Conservation (phyloP, 345 rosid species). For the Salix brachista region DNA sequence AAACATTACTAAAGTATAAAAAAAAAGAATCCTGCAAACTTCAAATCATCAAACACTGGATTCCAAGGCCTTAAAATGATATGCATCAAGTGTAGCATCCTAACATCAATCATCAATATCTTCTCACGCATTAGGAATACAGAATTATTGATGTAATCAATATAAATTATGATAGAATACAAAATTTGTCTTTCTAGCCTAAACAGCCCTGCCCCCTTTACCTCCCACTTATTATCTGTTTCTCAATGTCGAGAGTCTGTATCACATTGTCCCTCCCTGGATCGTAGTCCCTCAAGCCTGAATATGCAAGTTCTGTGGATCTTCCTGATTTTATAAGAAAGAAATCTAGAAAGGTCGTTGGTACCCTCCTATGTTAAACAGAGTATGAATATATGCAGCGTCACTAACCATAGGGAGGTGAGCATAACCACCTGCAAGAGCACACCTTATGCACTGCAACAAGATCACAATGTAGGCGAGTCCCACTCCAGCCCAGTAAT, state of each 20-base stretch:
- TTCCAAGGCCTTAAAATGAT: too few relatives aligned
- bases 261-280: background rate
- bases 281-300: background rate
- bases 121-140: too few relatives aligned
- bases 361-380: conserved; percentile 47
- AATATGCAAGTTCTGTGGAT: background rate
- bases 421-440: conserved; percentile 61
- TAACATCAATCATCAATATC: too few relatives aligned
- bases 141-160: too few relatives aligned
- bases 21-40: too few relatives aligned
- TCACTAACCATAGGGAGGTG: conserved; percentile 58
- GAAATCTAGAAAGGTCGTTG: conserved; percentile 21
- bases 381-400: conserved; percentile 71
- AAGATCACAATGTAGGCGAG: conserved; percentile 47
- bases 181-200: too few relatives aligned
- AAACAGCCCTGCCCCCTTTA: too few relatives aligned
- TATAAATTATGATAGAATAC: too few relatives aligned
- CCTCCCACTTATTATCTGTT: too few relatives aligned
- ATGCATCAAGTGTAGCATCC: too few relatives aligned
- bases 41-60: too few relatives aligned
- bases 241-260: background rate
- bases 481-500: conserved; percentile 69
- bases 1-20: too few relatives aligned
- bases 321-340: background rate
- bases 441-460: conserved; percentile 60